Evolutionary conservation across 2,329 filamentous ascomycete genomes (phyloP).

Genomic region (Penicillium sp.): DNA sequence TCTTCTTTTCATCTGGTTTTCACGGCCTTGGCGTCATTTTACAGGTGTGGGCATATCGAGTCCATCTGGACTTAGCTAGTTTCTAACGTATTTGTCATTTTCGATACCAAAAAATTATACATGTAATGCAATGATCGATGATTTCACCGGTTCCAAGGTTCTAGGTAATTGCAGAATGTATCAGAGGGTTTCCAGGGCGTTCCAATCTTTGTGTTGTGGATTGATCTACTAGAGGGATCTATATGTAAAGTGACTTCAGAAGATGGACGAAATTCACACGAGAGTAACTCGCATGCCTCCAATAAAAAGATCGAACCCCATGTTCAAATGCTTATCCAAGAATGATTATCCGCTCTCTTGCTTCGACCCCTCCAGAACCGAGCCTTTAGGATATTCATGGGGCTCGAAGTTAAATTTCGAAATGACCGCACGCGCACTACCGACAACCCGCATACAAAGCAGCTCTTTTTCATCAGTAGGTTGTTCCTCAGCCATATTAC

Average conservation of each 20-base stretch:
- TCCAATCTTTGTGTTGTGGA: neutral
- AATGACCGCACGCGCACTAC: conserved; percentile 35
- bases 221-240: neutral
- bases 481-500: neutral
- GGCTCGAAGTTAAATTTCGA: conserved; percentile 37
- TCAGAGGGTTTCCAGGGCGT: neutral
- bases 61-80: neutral
- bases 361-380: conserved; percentile 10
- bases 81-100: neutral
- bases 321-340: neutral
- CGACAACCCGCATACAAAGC: conserved; percentile 36
- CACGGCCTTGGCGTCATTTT: neutral
- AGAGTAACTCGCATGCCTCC: neutral
- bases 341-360: neutral
- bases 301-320: neutral
- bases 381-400: conserved; percentile 34
- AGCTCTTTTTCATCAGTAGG: conserved; percentile 28
- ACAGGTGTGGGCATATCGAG: neutral
- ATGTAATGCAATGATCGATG: conserved; percentile 22
- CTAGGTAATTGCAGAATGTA: neutral
- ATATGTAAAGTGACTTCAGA: neutral
- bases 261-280: neutral
- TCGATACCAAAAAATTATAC: conserved; percentile 14
- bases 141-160: conserved; percentile 1
- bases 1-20: neutral